Evolutionary conservation across 2,329 filamentous ascomycete species (phyloP), one percentile per base, ranked within the genome.

Genomic region (Colletotrichum tabaci): DNA sequence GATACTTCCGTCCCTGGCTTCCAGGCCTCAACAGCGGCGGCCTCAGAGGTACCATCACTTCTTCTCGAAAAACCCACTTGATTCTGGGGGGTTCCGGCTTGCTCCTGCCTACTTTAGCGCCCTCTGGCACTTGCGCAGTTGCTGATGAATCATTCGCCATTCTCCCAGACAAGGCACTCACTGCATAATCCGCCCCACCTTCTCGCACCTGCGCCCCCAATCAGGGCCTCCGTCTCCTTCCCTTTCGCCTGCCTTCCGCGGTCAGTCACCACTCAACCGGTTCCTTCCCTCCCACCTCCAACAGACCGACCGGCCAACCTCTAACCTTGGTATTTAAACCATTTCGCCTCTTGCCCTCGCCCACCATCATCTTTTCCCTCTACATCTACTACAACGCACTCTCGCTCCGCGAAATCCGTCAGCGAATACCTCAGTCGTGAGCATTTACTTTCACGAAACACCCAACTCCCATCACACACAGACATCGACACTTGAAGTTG

Each of bases 81-180:
- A 52, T 82, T 83, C 82, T 83, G 81, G 82, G 82, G 80, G 79
- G 78, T 83, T 83, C 82, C 75, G 67, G 47, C 67, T 57, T 63
- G 42, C 58, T 62, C 72, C 70, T 72, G 55, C 66, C 66, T 72
- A 38, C 42, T 62, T 71, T 66, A 61, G 66, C 61, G 66, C 47
- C 23, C 44, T 67, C 55, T 50, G 40, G 56, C 61, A 64, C 26
- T 68, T 57, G 66, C 58, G 66, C 72, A 78, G 78, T 78, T 76
- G 81, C 76, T 79, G 75, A 80, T 82, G 80, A 81, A 81, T 82
- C 80, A 82, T 80, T 76, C 77, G 73, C 73, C 75, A 71, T 72
- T 64, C 55, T 72, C 49, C 56, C 42, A 60, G 65, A 66, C 73
- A 72, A 72, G 71, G 68, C 69, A 66, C 62, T 49, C 61, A 62